Conservation (phyloP, 768 basidiomycete genomes). For the Lyophyllum atratum region DNA sequence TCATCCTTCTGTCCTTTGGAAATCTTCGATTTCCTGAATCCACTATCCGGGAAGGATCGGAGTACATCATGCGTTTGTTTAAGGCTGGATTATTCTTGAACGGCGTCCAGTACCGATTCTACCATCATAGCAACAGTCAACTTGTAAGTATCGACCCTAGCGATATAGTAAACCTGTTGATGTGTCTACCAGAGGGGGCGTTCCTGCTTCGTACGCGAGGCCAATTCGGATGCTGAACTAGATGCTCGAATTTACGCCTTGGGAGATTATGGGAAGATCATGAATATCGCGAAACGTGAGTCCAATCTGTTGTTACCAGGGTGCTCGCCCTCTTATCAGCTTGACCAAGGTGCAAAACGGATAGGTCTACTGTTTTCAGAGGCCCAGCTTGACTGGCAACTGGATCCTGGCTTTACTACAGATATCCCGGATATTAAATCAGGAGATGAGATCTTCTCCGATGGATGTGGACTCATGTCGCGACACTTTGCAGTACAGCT, state of each 20-base stretch:
- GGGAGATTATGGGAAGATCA: conserved; percentile 62
- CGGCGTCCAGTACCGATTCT: conserved; percentile 63
- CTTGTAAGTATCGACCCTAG: conserved; percentile 39
- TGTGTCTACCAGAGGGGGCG: conserved; percentile 50
- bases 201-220: conserved; percentile 63
- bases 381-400: conserved; percentile 56
- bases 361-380: conserved; percentile 70
- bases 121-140: conserved; percentile 73
- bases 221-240: conserved; percentile 54
- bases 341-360: conserved; percentile 58
- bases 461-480: conserved; percentile 70
- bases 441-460: conserved; percentile 62
- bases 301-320: conserved; percentile 5
- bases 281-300: conserved; percentile 65
- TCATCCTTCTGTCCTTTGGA: conserved; percentile 56
- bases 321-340: not conserved
- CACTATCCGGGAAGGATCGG: conserved; percentile 45
- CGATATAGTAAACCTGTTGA: not conserved
- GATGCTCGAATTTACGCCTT: conserved; percentile 57
- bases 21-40: conserved; percentile 56
- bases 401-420: conserved; percentile 47
- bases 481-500: conserved; percentile 50
- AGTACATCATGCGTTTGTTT: conserved; percentile 59
- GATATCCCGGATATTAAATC: conserved; percentile 64
- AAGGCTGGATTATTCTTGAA: conserved; percentile 59